Evolutionary conservation across 345 rosid genomes (phyloP), one percentile per base, ranked within the genome.

Genomic region (Populus tremula): DNA sequence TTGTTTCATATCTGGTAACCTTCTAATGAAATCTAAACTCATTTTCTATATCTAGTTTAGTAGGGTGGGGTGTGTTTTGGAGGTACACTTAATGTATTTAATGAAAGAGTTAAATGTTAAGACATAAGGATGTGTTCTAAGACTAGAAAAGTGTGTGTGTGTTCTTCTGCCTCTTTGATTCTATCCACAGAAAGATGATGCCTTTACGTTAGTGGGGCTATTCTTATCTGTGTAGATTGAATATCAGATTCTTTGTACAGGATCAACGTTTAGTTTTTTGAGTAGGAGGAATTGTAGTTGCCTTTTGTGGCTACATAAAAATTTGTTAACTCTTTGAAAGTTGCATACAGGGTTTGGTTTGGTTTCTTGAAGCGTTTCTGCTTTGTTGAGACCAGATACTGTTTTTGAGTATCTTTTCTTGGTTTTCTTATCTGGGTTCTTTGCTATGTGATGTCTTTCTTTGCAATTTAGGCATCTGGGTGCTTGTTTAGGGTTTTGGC

Each of bases 321-420:
- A 59, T 70, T 76, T 73, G 50, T 71, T 76, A 67, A 45, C 12
- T 76, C 54, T 54, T 53, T 71, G 50, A 13, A 72, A 41, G 66
- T 45, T 53, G 74, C 76, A 56, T 70, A 2, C 0, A 9, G 35
- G 16, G 47, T 21, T 53, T 47, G 35, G 18, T 41, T 49, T 67
- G 69, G 67, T 73, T 73, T 70, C 59, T 23, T 72, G 68, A 27
- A 59, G 39, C 27, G 53, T 56, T 86, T 76, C 61, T 66, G 86
- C 84, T 67, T 13, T 23, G 68, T 70, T 81, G 76, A 35, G 82
- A 85, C 83, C 85, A 86, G 89, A 90, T 88, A 79, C 78, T 76
- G 64, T 23, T 41, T 41, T 59, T 6, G 27, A 33, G 64, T 56
- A 72, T 54, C 18, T 10, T 74, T 59, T 83, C 53, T 72, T 80